Evolutionary conservation across 2,329 filamentous ascomycete species (phyloP), one percentile per base, ranked within the genome.

Genomic region (Thielaviopsis musarum): DNA sequence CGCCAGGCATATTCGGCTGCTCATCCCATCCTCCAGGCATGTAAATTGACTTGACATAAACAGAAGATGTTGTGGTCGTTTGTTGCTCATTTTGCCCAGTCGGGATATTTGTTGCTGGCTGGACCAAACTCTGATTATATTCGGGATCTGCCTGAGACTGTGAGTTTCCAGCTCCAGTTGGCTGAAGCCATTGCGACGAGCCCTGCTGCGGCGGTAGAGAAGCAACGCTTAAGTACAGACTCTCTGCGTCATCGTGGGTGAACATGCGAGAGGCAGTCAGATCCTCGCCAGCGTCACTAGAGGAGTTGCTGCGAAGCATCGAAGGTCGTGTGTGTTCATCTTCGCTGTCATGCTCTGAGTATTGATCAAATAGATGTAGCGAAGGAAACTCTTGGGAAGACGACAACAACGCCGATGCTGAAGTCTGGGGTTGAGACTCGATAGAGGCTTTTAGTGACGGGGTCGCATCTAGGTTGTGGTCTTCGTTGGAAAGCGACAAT

Each of bases 181-280:
- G 4, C n/a, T 19, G 45, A 49, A 49, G 45, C 7, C 15, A 49
- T 9, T 49, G 45, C 7, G 45, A 49, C 5, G 45, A 49, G 17
- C 45, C 45, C 4, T 7, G n/a, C n/a, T 49, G n/a, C 45, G n/a
- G 68, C 1, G 70, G 68, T 26, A 77, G 71, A 1, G 82, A 84
- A 57, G 85, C 79, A 1, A 82, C 82, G 63, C 82, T 91, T 83
- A 90, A 84, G 65, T 93, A 94, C 83, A 94, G 87, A 68, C 88
- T 93, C 66, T 88, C 83, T 0, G 87, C 87, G 63, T 91, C 87
- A 62, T 89, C 85, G 61, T 89, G 86, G 41, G 81, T 88, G 66
- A 87, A 91, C 1, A 90, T 67, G 49, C 80, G 83, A 5, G 88
- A 91, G 63, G 80, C 73, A 2, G 78, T 70, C 21, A 87, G 71